A percentile compares a stretch with the other conserved stretches of the same genome.
phyloP scores from a whole-genome alignment of 2,329 filamentous ascomycete genomes.

The Gliomastix tumulicola region DNA sequence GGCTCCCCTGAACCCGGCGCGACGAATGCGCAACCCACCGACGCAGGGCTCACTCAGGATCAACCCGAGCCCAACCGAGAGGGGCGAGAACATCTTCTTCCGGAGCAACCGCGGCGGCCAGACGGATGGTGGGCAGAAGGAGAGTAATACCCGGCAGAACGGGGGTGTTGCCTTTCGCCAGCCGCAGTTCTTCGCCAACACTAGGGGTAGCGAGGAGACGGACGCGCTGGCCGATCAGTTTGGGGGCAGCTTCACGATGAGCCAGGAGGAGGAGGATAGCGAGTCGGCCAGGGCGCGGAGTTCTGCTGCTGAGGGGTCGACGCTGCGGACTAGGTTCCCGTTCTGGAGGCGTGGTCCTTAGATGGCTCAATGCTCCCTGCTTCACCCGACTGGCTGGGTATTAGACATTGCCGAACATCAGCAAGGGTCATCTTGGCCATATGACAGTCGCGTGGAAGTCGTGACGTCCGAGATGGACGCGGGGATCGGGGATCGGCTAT shows the following conservation, averaged over 20 bases:
- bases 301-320: too few species aligned
- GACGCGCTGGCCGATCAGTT: conserved; percentile 37
- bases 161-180: conserved; percentile 43
- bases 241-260: conserved; percentile 3
- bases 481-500: too few species aligned
- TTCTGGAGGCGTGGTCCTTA: too few species aligned
- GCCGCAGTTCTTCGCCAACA: conserved; percentile 52
- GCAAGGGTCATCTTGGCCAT: too few species aligned
- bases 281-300: too few species aligned
- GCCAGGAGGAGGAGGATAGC: neutral
- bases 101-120: conserved; percentile 4
- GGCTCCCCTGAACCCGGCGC: conserved; percentile 60
- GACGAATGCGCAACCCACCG: conserved; percentile 54
- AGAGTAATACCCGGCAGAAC: too few species aligned
- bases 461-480: too few species aligned
- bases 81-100: conserved; percentile 38
- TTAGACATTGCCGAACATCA: too few species aligned
- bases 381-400: too few species aligned
- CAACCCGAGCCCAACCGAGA: conserved; percentile 32
- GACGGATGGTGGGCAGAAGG: conserved; percentile 6
- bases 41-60: conserved; percentile 45
- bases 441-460: too few species aligned
- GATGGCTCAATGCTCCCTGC: too few species aligned
- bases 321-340: too few species aligned
- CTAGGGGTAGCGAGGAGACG: conserved; percentile 29